Conservation (phyloP, 2,329 filamentous ascomycete genomes). For the Teratosphaeria nubilosa region DNA sequence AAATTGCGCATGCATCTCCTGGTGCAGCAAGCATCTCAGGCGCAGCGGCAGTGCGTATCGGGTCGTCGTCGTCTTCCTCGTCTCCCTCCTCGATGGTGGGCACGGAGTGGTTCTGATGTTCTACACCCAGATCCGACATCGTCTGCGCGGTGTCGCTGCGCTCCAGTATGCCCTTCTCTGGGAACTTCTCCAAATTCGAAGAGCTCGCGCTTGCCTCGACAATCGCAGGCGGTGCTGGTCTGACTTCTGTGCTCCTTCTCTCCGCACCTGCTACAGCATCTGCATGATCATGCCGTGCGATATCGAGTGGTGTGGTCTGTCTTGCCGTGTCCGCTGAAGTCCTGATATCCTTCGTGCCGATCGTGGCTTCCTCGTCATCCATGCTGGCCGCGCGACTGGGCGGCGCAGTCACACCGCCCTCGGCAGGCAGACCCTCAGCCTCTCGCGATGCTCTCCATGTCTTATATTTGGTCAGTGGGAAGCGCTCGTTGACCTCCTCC, state of each 20-base stretch:
- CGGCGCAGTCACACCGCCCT: slow-evolving; percentile 70
- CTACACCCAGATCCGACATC: slow-evolving; percentile 2
- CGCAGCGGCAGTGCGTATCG: slow-evolving; percentile 71
- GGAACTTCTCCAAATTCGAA: slow-evolving; percentile 10
- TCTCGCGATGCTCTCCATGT: slow-evolving; percentile 79
- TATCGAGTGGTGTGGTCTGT: slow-evolving; percentile 29
- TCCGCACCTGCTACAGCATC: slow-evolving; percentile 17
- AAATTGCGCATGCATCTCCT: slow-evolving; percentile 92
- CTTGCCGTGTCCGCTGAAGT: slow-evolving; percentile 19
- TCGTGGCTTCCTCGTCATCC: slow-evolving; percentile 48
- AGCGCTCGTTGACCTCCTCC: slow-evolving; percentile 97
- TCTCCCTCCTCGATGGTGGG: slow-evolving; percentile 55
- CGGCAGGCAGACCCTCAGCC: slow-evolving; percentile 69
- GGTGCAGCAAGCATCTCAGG: slow-evolving; percentile 71
- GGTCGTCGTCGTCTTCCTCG: slow-evolving; percentile 63
- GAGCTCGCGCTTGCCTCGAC: slow-evolving; percentile 13
- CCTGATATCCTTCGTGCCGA: slow-evolving; percentile 22
- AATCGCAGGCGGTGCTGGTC: slow-evolving; percentile 7
- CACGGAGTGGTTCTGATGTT: slow-evolving; percentile 13
- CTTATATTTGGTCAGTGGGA: slow-evolving; percentile 95
- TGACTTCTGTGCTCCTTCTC: not conserved
- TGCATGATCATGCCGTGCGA: slow-evolving; percentile 39
- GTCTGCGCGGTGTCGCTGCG: slow-evolving; percentile 20
- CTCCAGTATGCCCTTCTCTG: slow-evolving; percentile 25
- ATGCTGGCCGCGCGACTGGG: slow-evolving; percentile 65